These are phyloP conservation scores for Chondrostereum purpureum DNA, from an alignment of 1,284 basidiomycete species.

Conservation along the genomic window DNA sequence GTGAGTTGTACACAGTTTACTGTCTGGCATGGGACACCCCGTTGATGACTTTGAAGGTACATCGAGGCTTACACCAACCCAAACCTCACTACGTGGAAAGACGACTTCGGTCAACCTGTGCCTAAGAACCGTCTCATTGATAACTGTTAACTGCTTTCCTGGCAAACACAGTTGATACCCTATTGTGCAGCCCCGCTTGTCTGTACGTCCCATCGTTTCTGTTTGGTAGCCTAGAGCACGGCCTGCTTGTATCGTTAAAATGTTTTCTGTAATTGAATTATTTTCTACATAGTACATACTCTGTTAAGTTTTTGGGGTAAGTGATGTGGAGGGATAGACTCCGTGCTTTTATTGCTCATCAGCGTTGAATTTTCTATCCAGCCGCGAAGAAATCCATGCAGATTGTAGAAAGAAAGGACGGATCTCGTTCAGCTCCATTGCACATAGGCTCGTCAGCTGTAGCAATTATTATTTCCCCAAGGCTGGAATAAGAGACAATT, in stretches of 20 bases:
- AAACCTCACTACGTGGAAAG: slow-evolving; percentile 30
- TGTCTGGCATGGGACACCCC: not conserved
- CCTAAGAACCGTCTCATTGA: slow-evolving; percentile 14
- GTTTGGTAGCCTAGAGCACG: no score
- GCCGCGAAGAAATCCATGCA: slow-evolving; percentile 53
- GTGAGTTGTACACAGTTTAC: slow-evolving; percentile 7
- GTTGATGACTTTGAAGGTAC: slow-evolving; percentile 18
- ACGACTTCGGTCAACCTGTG: slow-evolving; percentile 33
- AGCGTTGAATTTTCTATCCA: not conserved
- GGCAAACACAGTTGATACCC: no score
- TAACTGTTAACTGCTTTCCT: slow-evolving; percentile 9
- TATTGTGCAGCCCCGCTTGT: no score
- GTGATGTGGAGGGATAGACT: no score
- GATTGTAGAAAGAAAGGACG: slow-evolving; percentile 83
- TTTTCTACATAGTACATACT: no score
- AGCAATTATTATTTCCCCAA: not conserved
- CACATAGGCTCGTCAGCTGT: slow-evolving; percentile 80
- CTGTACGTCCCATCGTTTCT: no score
- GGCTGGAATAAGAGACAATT: no score
- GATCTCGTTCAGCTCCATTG: slow-evolving; percentile 91
- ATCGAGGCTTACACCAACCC: slow-evolving; percentile 25
- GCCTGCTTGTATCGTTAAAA: no score
- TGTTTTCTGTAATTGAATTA: no score
- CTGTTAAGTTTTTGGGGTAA: no score
- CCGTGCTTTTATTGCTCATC: no score